Evolutionary conservation across 108 stramenopile species (phyloP).

Genomic region (Schizochytrium sp.): DNA sequence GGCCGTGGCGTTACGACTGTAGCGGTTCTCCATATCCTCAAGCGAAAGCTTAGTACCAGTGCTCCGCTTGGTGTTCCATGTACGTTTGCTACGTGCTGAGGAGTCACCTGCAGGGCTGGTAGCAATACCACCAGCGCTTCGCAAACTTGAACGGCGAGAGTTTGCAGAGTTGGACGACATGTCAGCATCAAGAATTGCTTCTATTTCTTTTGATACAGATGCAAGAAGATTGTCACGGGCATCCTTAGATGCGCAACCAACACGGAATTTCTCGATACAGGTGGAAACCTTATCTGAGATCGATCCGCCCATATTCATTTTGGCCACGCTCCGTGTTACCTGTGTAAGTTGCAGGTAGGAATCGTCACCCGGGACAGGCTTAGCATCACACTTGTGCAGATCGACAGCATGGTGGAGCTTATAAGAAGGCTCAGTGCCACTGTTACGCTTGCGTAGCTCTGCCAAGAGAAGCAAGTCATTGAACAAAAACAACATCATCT

Average conservation of each 20-base stretch:
- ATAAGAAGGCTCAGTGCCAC: conserved; percentile 24
- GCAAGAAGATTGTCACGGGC: neutral
- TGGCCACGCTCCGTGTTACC: conserved; percentile 20
- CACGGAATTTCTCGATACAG: conserved; percentile 19
- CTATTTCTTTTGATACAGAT: conserved; percentile 3
- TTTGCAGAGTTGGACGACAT: conserved; percentile 7
- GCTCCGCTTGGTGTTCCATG: neutral
- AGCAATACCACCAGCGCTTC: too few relatives aligned
- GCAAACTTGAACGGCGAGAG: too few relatives aligned
- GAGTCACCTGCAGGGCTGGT: too few relatives aligned
- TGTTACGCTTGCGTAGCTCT: conserved; percentile 50
- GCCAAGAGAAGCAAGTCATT: conserved; percentile 36
- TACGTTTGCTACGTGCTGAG: neutral
- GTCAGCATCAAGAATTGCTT: neutral
- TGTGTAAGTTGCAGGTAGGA: neutral
- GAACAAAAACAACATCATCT: neutral
- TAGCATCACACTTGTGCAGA: conserved; percentile 16
- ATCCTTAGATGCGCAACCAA: neutral
- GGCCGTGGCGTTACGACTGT: conserved; percentile 25
- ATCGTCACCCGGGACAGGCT: conserved; percentile 9
- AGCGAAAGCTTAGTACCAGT: conserved; percentile 31
- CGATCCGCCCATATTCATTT: neutral
- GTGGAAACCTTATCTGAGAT: conserved; percentile 36
- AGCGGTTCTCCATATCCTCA: conserved; percentile 50
- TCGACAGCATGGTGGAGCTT: conserved; percentile 42